Evolutionary conservation across 768 basidiomycete species (phyloP), one percentile per base, ranked within the genome.

Genomic region (Auricularia cornea): DNA sequence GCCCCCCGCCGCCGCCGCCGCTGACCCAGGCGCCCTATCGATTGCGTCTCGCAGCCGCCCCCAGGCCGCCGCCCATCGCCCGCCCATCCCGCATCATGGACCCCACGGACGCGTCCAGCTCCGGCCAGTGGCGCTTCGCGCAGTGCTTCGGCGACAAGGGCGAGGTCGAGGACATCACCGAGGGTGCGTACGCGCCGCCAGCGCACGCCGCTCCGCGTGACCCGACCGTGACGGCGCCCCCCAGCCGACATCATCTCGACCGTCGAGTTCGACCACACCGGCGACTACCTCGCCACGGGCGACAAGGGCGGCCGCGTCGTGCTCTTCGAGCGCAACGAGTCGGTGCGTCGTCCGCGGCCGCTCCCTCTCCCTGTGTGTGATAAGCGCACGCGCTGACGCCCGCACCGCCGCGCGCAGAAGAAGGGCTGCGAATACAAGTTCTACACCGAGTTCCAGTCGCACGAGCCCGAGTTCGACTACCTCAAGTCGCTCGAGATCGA

Each of bases 381-480:
- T 40, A 40, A 40, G 38, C 38, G 38, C 38, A 18, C 54, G 54
- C 26, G 26, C 54, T 30, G 28, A 26, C 26, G 52, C 41, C 16
- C 29, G 35, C 3, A 63, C 65, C 44, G 65, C 65, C 71, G 62
- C 71, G 75, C 75, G 65, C 70, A 97, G 94, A 98, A 99, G 91
- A 98, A 97, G 75, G 94, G 94, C 67, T 99, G 97, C 80, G 97
- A 99, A 80, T 99, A 99, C 86, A 98, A 98, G 77, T 99, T 99
- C 78, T 98, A 98, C 76, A 99, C 97, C 60, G 97, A 99, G 78
- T 97, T 98, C 74, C 97, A 99, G 82, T 95, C 93, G 56, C 97
- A 99, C 75, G 97, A 99, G 75, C 97, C 97, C 62, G 97, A 99
- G 76, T 99, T 99, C 76, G 97, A 99, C 80, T 99, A 99, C 76